A percentile compares a stretch with the other conserved stretches of the same genome.
Evolutionary conservation across 108 stramenopile genomes (phyloP).

Genomic region (Conticribra guillardii): DNA sequence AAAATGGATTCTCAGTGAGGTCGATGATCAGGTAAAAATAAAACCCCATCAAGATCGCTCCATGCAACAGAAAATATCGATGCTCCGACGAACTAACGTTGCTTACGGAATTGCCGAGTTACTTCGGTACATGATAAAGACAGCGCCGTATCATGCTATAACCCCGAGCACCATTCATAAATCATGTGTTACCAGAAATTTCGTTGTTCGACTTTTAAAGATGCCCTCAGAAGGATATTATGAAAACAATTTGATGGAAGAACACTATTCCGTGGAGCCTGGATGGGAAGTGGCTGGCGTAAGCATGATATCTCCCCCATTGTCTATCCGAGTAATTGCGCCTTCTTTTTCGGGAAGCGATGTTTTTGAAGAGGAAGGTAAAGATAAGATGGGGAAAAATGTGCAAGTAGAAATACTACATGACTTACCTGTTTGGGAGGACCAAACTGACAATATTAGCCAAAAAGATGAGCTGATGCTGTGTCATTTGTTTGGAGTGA

Average conservation of each 20-base stretch:
- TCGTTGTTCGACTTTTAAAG: background rate
- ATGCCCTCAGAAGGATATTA: background rate
- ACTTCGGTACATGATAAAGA: background rate
- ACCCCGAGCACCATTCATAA: background rate
- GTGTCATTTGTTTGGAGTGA: background rate
- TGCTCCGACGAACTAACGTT: slow-evolving; percentile 24
- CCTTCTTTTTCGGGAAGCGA: background rate
- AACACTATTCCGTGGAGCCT: background rate
- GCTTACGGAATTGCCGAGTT: slow-evolving; percentile 24
- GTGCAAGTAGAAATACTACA: background rate
- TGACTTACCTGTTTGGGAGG: background rate
- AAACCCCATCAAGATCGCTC: too few relatives aligned
- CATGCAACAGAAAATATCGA: too few relatives aligned
- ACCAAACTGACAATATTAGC: background rate
- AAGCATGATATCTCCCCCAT: background rate
- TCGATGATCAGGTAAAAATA: too few relatives aligned
- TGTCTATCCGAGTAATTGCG: background rate
- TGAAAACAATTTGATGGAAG: too few relatives aligned
- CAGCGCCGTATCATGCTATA: background rate
- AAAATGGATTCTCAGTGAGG: background rate
- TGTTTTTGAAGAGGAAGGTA: background rate
- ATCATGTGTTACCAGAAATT: background rate
- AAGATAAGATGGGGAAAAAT: background rate
- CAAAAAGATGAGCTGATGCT: background rate
- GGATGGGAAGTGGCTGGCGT: slow-evolving; percentile 12